Evolutionary conservation across 2,329 filamentous ascomycete species (phyloP), one percentile per base, ranked within the genome.

Genomic region (Trichoderma hamatum): DNA sequence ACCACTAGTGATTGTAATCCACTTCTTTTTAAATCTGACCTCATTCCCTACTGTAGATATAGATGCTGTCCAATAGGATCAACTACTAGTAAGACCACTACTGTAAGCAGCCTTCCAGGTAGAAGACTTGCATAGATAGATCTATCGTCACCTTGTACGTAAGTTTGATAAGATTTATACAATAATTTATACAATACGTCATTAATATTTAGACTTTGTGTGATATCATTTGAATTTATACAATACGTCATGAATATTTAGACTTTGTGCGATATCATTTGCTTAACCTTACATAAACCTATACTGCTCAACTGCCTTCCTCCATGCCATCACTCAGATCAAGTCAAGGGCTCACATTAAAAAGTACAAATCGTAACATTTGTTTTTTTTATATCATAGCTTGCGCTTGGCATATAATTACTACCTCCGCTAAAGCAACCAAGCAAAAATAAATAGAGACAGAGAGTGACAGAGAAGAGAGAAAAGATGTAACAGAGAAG

Each of bases 321-420:
- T 36, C 11, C 34, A 36, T 24, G 28, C 56, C 14, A 10, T 46
- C 43, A 54, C 24, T 28, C 26, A 54, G 24, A 19, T 16, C 46
- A 24, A 51, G 21, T 2, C n/a, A 21, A 24, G 46, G 26, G 5
- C 24, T 54, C 28, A 56, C 26, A 9, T 32, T n/a, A 3, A n/a
- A 30, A 21, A n/a, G 1, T 26, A 56, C 26, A 14, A 7, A n/a
- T 24, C 30, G 46, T n/a, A 56, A 30, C 6, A 9, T 16, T 46
- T 55, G 16, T 56, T 46, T 5, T 56, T 46, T 67, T 16, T 28
- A 26, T 24, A 54, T 61, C 56, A 49, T 68, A 24, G 56, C 56
- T 60, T 68, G 56, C 65, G 55, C 65, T 61, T 51, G 11, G 56
- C 56, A 58, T 34, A 51, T 68, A 68, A 66, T 39, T 32, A 61